Percentiles rank a stretch among this genome's conserved stretches.
Conservation (phyloP, 345 rosid species). For the Eucalyptus polybractea region DNA sequence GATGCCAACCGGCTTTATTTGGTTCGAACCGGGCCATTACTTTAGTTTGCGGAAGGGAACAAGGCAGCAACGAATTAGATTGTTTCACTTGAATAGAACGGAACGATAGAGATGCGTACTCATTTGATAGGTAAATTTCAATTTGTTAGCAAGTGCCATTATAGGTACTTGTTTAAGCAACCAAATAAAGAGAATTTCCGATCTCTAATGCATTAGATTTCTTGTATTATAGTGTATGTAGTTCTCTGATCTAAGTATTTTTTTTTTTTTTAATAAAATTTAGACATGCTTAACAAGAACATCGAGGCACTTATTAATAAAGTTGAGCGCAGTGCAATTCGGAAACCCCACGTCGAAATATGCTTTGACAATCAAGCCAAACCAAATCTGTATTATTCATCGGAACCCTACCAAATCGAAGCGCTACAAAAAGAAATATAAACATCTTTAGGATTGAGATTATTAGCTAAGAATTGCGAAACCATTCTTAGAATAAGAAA, state of each 20-base stretch:
- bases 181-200: not conserved
- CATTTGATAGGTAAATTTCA: not conserved
- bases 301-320: not conserved
- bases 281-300: not conserved
- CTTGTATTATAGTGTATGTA: not conserved
- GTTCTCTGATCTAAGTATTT: not conserved
- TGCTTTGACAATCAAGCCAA: not conserved
- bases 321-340: fast-evolving
- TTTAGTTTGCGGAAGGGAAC: not conserved
- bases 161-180: not conserved
- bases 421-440: not conserved
- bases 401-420: not conserved
- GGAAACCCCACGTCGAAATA: not conserved
- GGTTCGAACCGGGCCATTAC: not conserved
- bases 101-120: fast-evolving
- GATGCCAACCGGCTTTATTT: not conserved
- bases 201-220: not conserved
- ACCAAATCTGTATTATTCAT: not conserved
- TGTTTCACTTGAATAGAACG: not conserved
- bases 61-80: not conserved
- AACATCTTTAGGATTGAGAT: not conserved
- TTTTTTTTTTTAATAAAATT: not conserved
- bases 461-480: not conserved
- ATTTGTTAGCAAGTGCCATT: not conserved
- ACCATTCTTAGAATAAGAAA: not conserved